These are phyloP conservation scores for Sherardia arvensis DNA, from an alignment of 257 asterid species.

Conservation along the genomic window DNA sequence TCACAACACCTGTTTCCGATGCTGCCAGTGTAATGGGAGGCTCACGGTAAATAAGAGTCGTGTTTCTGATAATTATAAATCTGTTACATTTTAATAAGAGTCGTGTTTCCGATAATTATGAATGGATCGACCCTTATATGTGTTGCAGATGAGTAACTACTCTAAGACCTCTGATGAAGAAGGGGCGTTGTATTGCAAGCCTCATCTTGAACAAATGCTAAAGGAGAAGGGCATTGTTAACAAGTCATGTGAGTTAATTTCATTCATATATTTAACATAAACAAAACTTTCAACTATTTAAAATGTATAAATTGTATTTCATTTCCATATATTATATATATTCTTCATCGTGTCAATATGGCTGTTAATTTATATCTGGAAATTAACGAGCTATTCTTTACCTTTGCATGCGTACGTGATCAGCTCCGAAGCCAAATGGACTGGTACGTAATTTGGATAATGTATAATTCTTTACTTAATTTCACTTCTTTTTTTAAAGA, in stretches of 20 bases:
- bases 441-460: conserved; percentile 25
- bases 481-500: not conserved
- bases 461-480: not conserved
- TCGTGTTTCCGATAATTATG: too few relatives aligned
- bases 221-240: conserved; percentile 66
- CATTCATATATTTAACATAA: too few relatives aligned
- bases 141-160: conserved; percentile 75
- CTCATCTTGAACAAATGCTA: conserved; percentile 76
- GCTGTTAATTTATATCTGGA: not conserved
- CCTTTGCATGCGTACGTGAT: not conserved
- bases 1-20: conserved; percentile 50
- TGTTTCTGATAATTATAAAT: too few relatives aligned
- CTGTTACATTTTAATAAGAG: too few relatives aligned
- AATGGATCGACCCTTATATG: not conserved
- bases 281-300: not conserved
- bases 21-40: conserved; percentile 72
- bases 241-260: conserved; percentile 34
- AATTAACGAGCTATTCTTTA: not conserved
- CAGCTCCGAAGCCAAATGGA: conserved; percentile 19
- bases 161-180: conserved; percentile 55
- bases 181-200: conserved; percentile 69
- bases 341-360: not conserved
- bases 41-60: conserved; percentile 44
- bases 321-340: not conserved
- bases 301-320: not conserved